phyloP scores from a whole-genome alignment of 2,329 filamentous ascomycete genomes.

The Chaetomiaceae sp. region DNA sequence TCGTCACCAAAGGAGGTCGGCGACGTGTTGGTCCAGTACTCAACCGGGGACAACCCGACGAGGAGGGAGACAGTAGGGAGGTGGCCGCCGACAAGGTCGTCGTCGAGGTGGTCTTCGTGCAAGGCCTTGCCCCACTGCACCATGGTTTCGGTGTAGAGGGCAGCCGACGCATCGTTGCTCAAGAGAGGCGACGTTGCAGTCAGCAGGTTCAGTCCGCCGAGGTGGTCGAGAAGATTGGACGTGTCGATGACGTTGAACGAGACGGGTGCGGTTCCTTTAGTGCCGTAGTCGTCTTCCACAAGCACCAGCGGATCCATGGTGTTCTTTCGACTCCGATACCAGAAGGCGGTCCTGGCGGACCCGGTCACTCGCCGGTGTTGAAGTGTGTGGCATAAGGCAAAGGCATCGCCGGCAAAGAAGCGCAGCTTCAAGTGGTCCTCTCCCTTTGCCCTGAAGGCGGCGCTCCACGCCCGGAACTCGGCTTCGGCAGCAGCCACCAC shows the following conservation, averaged over 20 bases:
- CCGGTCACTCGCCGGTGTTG: conserved; percentile 32
- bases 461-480: conserved; percentile 44
- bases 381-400: conserved; percentile 49
- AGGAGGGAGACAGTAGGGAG: conserved; percentile 5
- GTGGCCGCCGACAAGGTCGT: conserved; percentile 1
- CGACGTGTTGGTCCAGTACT: conserved; percentile 14
- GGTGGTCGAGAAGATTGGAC: conserved; percentile 41
- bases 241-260: conserved; percentile 55
- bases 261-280: conserved; percentile 31
- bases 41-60: conserved; percentile 8
- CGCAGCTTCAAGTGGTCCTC: conserved; percentile 36
- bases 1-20: neutral
- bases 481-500: conserved; percentile 34
- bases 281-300: conserved; percentile 38
- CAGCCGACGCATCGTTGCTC: conserved; percentile 37
- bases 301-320: conserved; percentile 36
- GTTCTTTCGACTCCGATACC: conserved; percentile 34
- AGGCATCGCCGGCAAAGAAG: conserved; percentile 44
- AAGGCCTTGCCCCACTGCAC: neutral
- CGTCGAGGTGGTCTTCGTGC: neutral
- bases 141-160: conserved; percentile 42
- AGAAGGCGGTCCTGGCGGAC: neutral
- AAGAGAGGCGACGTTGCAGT: conserved; percentile 45
- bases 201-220: conserved; percentile 43
- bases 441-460: conserved; percentile 32